These are phyloP conservation scores for Galerina sulciceps DNA, from an alignment of 768 basidiomycete genomes.

Conservation along the genomic window DNA sequence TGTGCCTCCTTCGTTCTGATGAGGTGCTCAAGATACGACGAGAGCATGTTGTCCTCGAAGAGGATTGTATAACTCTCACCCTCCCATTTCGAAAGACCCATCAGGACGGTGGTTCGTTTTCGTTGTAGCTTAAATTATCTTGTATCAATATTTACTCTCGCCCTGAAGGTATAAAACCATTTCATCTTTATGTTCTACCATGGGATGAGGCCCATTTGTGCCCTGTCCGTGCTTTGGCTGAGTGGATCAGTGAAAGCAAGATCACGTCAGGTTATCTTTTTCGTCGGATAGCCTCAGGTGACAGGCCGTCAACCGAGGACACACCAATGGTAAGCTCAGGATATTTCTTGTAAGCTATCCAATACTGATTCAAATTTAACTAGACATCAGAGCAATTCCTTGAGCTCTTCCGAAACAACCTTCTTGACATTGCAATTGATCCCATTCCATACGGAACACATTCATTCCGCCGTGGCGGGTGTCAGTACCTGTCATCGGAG, in stretches of 20 bases:
- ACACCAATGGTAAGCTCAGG: slow-evolving; percentile 5
- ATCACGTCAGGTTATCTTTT: slow-evolving; percentile 36
- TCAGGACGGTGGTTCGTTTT: slow-evolving; percentile 6
- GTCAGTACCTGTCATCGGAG: slow-evolving; percentile 39
- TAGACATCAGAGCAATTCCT: slow-evolving; percentile 43
- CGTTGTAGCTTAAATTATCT: slow-evolving; percentile 13
- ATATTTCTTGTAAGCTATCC: neutral
- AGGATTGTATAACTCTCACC: slow-evolving; percentile 3
- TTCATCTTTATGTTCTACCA: slow-evolving; percentile 19
- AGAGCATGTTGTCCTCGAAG: slow-evolving; percentile 4
- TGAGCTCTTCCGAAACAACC: slow-evolving; percentile 40
- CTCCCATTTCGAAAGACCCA: slow-evolving; percentile 14
- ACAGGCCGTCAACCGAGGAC: slow-evolving; percentile 24
- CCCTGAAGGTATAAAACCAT: slow-evolving; percentile 20
- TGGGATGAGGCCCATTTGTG: slow-evolving; percentile 34
- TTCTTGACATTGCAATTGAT: slow-evolving; percentile 42
- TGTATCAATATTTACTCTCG: neutral
- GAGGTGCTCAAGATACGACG: slow-evolving; percentile 11
- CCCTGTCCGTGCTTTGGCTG: slow-evolving; percentile 34
- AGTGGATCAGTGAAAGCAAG: slow-evolving; percentile 27
- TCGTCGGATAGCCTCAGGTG: slow-evolving; percentile 29
- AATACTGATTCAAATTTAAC: slow-evolving; percentile 1
- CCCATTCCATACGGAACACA: slow-evolving; percentile 42
- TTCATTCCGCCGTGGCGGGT: slow-evolving; percentile 34
- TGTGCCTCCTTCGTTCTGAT: slow-evolving; percentile 14